These are phyloP conservation scores for Xylaria sp. DNA, from an alignment of 2,329 filamentous ascomycete species.

Conservation along the genomic window DNA sequence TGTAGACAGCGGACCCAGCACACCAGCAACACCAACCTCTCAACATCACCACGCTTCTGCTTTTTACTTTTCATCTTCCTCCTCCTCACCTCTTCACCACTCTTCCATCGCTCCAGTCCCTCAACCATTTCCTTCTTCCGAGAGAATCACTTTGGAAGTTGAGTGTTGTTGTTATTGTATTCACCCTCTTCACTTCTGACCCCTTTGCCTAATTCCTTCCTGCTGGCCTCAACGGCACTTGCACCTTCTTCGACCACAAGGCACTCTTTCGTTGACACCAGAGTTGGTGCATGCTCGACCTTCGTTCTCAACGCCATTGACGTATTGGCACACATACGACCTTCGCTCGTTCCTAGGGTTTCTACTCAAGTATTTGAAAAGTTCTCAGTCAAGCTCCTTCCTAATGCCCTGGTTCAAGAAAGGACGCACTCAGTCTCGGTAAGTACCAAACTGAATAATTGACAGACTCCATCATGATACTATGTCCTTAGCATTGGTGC, in stretches of 20 bases:
- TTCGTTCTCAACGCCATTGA: background rate
- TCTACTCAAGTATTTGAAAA: background rate
- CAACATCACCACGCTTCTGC: background rate
- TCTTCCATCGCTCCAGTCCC: background rate
- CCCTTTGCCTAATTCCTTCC: background rate
- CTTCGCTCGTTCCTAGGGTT: background rate
- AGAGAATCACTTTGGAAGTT: background rate
- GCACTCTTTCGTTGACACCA: background rate
- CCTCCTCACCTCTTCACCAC: background rate
- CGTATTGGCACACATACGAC: background rate
- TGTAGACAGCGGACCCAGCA: background rate
- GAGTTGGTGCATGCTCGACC: background rate
- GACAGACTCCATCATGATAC: background rate
- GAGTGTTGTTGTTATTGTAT: background rate
- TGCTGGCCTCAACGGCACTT: background rate
- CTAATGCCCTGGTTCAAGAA: slow-evolving; percentile 25
- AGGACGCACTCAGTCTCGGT: slow-evolving; percentile 26
- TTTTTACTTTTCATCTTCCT: background rate
- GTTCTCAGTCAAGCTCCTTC: background rate
- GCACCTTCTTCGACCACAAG: background rate
- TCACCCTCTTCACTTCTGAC: background rate
- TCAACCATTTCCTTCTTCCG: background rate
- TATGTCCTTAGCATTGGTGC: background rate
- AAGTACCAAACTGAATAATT: slow-evolving; percentile 10
- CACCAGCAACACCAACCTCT: background rate